Conservation (phyloP, 2,329 filamentous ascomycete species). For the Phaeophleospora eucalypticola region DNA sequence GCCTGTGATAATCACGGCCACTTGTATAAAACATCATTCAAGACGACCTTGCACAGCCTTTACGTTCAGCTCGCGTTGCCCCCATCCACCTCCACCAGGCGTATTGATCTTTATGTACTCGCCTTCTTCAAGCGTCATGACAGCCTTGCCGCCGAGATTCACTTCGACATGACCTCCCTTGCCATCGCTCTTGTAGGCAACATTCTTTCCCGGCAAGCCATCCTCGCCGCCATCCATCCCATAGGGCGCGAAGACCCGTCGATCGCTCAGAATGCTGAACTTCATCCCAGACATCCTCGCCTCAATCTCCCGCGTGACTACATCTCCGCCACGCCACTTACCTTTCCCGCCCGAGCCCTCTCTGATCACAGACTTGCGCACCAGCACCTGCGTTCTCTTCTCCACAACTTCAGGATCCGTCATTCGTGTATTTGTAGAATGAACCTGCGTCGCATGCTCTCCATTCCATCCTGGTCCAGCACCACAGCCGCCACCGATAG, state of each 20-base stretch:
- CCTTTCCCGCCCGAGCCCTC: constrained; percentile 32
- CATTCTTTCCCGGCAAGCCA: constrained; percentile 30
- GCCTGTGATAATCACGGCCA: not conserved
- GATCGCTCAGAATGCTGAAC: constrained; percentile 32
- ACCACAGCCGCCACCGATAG: constrained; percentile 35
- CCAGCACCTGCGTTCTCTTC: constrained; percentile 34
- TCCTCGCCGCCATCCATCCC: constrained; percentile 33
- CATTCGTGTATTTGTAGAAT: constrained; percentile 38
- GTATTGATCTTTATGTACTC: constrained; percentile 31
- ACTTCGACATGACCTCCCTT: constrained; percentile 13
- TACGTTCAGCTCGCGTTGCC: not conserved
- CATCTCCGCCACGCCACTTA: constrained; percentile 30
- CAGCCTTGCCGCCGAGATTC: constrained; percentile 23
- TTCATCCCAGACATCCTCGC: constrained; percentile 26
- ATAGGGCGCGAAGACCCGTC: constrained; percentile 32
- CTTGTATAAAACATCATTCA: too few relatives aligned
- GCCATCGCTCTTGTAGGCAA: constrained; percentile 25
- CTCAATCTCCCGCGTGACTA: constrained; percentile 32
- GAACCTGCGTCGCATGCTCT: constrained; percentile 31
- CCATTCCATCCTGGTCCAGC: constrained; percentile 35
- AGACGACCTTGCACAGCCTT: too few relatives aligned
- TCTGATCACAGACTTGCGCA: constrained; percentile 32
- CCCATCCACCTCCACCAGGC: constrained; percentile 11
- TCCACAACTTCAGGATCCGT: constrained; percentile 37
- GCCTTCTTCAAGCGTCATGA: constrained; percentile 15